Conservation (phyloP, 2,329 filamentous ascomycete genomes). For the Aspergillus sp. region DNA sequence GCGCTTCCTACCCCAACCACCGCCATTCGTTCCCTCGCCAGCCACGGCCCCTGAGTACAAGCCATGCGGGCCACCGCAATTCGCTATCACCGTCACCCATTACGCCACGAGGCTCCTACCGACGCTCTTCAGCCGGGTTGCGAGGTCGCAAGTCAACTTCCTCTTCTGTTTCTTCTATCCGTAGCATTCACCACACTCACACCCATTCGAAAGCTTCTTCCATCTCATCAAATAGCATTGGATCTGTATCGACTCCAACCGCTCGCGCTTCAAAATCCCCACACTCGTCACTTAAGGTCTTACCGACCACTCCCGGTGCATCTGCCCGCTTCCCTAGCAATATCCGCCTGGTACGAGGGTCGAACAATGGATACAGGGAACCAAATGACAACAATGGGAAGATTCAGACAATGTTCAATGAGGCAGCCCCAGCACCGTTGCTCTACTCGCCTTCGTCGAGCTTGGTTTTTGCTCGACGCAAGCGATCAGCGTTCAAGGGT, state of each 20-base stretch:
- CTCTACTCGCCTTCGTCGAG: constrained; percentile 37
- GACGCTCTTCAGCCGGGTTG: constrained; percentile 76
- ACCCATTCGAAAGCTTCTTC: constrained; percentile 92
- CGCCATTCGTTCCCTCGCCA: constrained; percentile 38
- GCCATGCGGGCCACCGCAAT: constrained; percentile 50
- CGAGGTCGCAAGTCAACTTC: constrained; percentile 93
- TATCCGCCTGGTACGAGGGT: constrained; percentile 70
- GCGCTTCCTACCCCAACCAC: constrained; percentile 37
- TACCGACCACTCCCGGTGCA: constrained; percentile 80
- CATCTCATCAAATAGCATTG: constrained; percentile 75
- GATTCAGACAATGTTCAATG: constrained; percentile 33
- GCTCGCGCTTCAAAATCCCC: constrained; percentile 67
- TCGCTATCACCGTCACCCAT: constrained; percentile 82
- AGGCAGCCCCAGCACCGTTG: constrained; percentile 30
- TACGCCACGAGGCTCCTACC: constrained; percentile 81
- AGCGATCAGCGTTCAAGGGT: constrained; percentile 42
- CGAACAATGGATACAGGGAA: constrained; percentile 23
- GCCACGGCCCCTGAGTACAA: constrained; percentile 30
- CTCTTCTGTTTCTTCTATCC: constrained; percentile 87
- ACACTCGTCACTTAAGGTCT: constrained; percentile 89
- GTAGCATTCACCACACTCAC: constrained; percentile 84
- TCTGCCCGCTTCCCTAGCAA: constrained; percentile 72
- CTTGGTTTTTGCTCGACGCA: constrained; percentile 43
- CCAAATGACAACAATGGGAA: constrained; percentile 16
- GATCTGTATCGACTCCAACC: constrained; percentile 64